Conservation (phyloP, 1,284 basidiomycete species). For the Ganoderma meredithae region DNA sequence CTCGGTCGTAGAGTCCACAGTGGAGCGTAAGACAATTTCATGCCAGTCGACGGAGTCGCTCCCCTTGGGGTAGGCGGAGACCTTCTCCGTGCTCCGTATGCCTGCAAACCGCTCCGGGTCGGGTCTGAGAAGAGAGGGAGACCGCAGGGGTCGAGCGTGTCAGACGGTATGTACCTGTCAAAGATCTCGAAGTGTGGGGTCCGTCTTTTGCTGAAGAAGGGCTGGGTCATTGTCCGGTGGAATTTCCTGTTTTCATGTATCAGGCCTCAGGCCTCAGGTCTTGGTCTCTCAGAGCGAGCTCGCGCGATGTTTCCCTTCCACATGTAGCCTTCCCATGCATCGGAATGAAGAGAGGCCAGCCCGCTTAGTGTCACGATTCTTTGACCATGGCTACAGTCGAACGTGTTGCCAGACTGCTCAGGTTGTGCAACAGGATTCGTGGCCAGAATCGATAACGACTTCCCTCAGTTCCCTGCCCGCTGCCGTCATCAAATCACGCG, state of each 20-base stretch:
- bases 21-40: slow-evolving; percentile 48
- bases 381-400: too few species aligned
- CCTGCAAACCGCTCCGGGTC: neutral
- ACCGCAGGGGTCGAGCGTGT: too few species aligned
- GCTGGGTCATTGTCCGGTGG: slow-evolving; percentile 59
- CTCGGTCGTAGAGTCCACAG: slow-evolving; percentile 48
- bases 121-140: neutral
- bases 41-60: slow-evolving; percentile 60
- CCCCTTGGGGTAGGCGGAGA: slow-evolving; percentile 46
- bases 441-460: too few species aligned
- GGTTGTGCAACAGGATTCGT: too few species aligned
- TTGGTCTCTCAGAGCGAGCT: neutral
- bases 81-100: slow-evolving; percentile 43
- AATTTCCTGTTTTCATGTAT: slow-evolving; percentile 33
- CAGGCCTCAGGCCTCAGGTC: neutral
- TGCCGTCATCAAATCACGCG: too few species aligned
- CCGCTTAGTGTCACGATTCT: too few species aligned
- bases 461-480: too few species aligned
- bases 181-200: slow-evolving; percentile 61
- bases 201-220: slow-evolving; percentile 58
- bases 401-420: too few species aligned
- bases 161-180: slow-evolving; percentile 35
- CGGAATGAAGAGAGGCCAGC: neutral
- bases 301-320: slow-evolving; percentile 37
- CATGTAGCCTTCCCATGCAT: slow-evolving; percentile 34